Conservation (phyloP, 75 land plant genomes). For the Larix kaempferi region DNA sequence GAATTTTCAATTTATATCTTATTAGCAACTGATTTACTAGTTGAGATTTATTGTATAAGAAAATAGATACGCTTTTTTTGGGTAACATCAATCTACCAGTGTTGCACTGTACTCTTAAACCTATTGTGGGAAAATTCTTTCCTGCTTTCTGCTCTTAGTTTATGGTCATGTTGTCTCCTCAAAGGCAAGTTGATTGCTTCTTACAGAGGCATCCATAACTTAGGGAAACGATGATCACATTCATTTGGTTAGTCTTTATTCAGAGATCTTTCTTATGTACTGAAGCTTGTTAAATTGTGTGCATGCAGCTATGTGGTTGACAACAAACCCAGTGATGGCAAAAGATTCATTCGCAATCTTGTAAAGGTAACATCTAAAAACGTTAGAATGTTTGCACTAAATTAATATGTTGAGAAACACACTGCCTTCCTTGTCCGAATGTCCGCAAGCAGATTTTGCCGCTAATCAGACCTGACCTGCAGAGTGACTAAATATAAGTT, state of each 20-base stretch:
- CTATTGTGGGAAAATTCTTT: not conserved
- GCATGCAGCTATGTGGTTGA: slow-evolving; percentile 60
- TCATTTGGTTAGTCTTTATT: not conserved
- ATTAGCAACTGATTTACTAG: not conserved
- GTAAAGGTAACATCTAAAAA: slow-evolving; percentile 61
- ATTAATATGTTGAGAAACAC: not conserved
- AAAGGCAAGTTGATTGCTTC: not conserved
- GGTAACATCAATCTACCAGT: not conserved
- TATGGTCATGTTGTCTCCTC: not conserved
- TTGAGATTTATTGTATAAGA: not conserved
- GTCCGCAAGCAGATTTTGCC: not conserved
- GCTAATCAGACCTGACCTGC: not conserved
- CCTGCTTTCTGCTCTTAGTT: not conserved
- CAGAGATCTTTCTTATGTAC: not conserved
- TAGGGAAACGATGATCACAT: not conserved
- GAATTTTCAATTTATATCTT: slow-evolving; percentile 6
- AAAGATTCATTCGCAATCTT: slow-evolving; percentile 71
- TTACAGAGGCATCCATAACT: not conserved
- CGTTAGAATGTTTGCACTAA: slow-evolving; percentile 1
- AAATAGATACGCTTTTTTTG: not conserved
- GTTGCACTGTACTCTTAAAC: not conserved
- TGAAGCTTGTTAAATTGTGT: not conserved
- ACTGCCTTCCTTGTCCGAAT: not conserved
- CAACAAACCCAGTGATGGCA: slow-evolving; percentile 82
- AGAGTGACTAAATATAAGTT: not conserved